Conservation (phyloP, 2,329 filamentous ascomycete genomes). For the Fusarium tanahbumbuense region DNA sequence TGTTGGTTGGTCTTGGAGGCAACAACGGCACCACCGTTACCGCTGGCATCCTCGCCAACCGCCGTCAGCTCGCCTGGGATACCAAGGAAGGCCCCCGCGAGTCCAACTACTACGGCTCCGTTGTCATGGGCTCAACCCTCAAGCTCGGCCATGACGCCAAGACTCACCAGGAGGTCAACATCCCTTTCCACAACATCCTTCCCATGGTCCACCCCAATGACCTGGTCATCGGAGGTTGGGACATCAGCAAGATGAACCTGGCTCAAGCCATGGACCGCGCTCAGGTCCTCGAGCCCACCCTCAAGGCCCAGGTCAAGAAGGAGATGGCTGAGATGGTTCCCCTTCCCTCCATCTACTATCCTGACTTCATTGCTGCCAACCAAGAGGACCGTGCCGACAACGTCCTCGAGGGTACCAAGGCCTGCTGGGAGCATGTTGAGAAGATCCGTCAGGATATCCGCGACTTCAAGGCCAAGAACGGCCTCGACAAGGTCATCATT, state of each 20-base stretch:
- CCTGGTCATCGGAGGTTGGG: slow-evolving; percentile 94
- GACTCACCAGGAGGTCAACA: slow-evolving; percentile 90
- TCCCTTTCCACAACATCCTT: slow-evolving; percentile 92
- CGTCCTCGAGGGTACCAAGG: slow-evolving; percentile 83
- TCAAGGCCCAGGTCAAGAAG: slow-evolving; percentile 91
- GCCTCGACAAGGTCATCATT: slow-evolving; percentile 93
- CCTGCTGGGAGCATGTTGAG: slow-evolving; percentile 88
- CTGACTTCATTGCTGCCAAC: slow-evolving; percentile 98
- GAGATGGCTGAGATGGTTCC: slow-evolving; percentile 91
- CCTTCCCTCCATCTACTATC: slow-evolving; percentile 96
- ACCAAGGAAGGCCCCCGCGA: slow-evolving; percentile 87
- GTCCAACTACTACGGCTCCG: slow-evolving; percentile 98
- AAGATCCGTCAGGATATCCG: slow-evolving; percentile 93
- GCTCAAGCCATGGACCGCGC: slow-evolving; percentile 95
- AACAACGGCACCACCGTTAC: slow-evolving; percentile 99
- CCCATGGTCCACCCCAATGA: slow-evolving; percentile 99
- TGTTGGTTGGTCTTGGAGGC: slow-evolving; percentile 97
- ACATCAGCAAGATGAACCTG: slow-evolving; percentile 92
- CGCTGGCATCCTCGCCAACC: slow-evolving; percentile 96
- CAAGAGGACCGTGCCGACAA: slow-evolving; percentile 98
- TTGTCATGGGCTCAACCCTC: slow-evolving; percentile 96
- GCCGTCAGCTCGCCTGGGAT: slow-evolving; percentile 86
- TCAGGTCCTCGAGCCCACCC: slow-evolving; percentile 91
- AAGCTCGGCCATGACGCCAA: slow-evolving; percentile 91
- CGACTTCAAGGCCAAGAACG: slow-evolving; percentile 88